Evolutionary conservation across 2,329 filamentous ascomycete genomes (phyloP).

Genomic region (Aspergillus japonicus): DNA sequence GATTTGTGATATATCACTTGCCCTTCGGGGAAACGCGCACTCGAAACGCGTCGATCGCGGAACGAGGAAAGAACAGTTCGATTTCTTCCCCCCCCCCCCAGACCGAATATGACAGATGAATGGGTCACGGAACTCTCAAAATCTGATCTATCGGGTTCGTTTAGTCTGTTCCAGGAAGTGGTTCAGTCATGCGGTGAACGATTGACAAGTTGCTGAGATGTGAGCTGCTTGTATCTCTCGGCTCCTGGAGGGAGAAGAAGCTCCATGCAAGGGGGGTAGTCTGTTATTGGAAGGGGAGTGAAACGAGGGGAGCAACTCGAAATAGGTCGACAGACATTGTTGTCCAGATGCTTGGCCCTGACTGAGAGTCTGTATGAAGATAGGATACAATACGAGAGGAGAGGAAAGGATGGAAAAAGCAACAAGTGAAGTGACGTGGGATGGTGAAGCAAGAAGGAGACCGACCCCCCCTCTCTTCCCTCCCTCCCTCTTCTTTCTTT

Average conservation of each 20-base stretch:
- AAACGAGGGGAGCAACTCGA: constrained; percentile 8
- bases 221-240: not conserved
- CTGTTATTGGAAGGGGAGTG: constrained; percentile 15
- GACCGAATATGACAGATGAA: constrained; percentile 17
- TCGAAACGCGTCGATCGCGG: constrained; percentile 7
- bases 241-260: not conserved
- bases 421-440: not conserved
- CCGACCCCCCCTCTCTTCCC: not conserved
- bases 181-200: constrained; percentile 10
- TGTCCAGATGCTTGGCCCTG: too few species aligned
- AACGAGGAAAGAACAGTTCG: constrained; percentile 6
- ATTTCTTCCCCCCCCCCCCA: constrained; percentile 2
- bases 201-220: not conserved
- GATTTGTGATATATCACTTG: constrained; percentile 11
- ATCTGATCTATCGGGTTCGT: not conserved
- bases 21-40: not conserved
- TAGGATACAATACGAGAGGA: not conserved
- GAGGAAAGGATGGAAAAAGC: not conserved
- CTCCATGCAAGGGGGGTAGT: constrained; percentile 18
- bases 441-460: not conserved
- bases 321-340: not conserved
- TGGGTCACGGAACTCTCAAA: not conserved
- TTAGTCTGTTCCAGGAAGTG: not conserved
- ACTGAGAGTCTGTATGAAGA: not conserved
- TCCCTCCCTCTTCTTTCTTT: not conserved